These are phyloP conservation scores for Centella asiatica DNA, from an alignment of 129 eudicot species.

Conservation along the genomic window DNA sequence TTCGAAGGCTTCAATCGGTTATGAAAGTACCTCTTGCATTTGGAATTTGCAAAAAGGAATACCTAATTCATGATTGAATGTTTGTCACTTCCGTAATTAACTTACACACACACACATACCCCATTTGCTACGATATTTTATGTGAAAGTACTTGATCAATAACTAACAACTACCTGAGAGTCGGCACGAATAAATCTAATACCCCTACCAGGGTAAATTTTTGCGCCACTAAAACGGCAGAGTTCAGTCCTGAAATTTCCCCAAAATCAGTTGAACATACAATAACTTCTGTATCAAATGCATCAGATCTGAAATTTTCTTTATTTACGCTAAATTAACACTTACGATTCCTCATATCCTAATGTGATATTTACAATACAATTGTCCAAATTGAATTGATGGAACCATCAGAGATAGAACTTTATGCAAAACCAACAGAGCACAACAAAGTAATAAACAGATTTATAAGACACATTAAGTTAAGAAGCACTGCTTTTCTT, in stretches of 20 bases:
- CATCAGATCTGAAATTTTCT: background rate
- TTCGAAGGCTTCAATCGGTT: conserved; percentile 41
- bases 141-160: background rate
- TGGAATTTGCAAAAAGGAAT: conserved; percentile 32
- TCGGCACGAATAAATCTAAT: conserved; percentile 62
- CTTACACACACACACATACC: too few species aligned
- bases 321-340: background rate
- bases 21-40: conserved; percentile 46
- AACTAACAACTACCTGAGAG: conserved; percentile 42
- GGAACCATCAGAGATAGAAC: too few species aligned
- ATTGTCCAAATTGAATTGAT: too few species aligned
- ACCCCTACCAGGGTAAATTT: conserved; percentile 75
- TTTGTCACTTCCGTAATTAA: too few species aligned
- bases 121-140: too few species aligned
- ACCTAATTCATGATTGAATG: too few species aligned
- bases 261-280: background rate
- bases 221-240: conserved; percentile 69
- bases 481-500: too few species aligned
- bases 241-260: conserved; percentile 54
- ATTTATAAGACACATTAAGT: too few species aligned
- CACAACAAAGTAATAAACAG: too few species aligned
- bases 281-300: background rate
- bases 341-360: too few species aligned
- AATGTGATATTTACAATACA: too few species aligned
- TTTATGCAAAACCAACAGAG: too few species aligned